These are phyloP conservation scores for Carnegiea gigantea DNA, from an alignment of 179 eudicot species.

Conservation along the genomic window DNA sequence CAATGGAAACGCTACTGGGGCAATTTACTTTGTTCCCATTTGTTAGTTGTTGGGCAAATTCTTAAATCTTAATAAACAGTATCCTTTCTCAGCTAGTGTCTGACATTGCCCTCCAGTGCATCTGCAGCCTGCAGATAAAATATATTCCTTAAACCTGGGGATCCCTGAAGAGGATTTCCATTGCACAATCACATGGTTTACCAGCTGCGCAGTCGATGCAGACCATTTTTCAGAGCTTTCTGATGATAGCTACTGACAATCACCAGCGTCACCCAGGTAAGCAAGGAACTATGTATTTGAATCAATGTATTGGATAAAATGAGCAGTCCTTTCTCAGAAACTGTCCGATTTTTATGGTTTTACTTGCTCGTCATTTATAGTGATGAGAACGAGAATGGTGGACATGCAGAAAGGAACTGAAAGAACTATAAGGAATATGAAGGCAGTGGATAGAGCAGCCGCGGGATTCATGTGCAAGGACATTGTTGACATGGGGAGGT, in stretches of 20 bases:
- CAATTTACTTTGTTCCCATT: constrained; percentile 24
- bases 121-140: constrained; percentile 52
- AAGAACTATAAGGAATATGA: constrained; percentile 53
- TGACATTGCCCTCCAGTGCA: neutral
- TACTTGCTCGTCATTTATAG: constrained; percentile 20
- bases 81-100: neutral
- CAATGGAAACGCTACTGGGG: constrained; percentile 92
- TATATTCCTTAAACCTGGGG: constrained; percentile 48
- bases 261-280: constrained; percentile 42
- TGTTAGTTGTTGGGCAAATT: neutral
- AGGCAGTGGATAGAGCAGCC: constrained; percentile 61
- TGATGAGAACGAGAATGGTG: constrained; percentile 27
- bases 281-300: neutral
- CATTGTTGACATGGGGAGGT: constrained; percentile 80
- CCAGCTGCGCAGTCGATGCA: constrained; percentile 98
- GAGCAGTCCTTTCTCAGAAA: no score
- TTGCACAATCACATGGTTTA: constrained; percentile 82
- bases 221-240: constrained; percentile 67
- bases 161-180: constrained; percentile 69
- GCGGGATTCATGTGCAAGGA: constrained; percentile 95
- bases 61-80: neutral
- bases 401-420: constrained; percentile 36
- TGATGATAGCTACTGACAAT: constrained; percentile 29
- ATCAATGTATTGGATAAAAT: no score
- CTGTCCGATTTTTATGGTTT: neutral